Conservation (phyloP, 768 basidiomycete genomes). For the Mycena venus region DNA sequence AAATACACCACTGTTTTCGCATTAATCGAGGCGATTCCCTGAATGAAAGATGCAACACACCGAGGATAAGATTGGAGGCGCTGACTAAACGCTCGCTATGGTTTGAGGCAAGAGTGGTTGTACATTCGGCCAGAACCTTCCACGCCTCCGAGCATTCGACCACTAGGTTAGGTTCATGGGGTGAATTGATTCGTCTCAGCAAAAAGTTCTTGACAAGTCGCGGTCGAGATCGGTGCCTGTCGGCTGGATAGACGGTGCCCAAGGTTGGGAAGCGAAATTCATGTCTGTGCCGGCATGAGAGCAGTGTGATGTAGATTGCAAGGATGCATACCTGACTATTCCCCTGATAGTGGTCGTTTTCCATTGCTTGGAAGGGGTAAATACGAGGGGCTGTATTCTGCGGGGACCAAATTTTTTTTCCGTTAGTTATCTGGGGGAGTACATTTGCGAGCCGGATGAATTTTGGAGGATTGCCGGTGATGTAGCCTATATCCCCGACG, state of each 20-base stretch:
- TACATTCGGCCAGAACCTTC: constrained; percentile 7
- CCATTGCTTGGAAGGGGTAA: background rate
- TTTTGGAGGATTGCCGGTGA: constrained; percentile 6
- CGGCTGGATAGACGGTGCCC: background rate
- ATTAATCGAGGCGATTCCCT: background rate
- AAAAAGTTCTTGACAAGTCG: constrained; percentile 13
- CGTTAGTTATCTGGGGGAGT: background rate
- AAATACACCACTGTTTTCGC: constrained; percentile 17
- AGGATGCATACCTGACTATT: background rate
- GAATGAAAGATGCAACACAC: background rate
- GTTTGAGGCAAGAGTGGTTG: background rate
- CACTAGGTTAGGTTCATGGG: background rate
- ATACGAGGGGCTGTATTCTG: background rate
- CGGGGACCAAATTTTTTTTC: background rate
- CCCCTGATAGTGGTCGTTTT: background rate
- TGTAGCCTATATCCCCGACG: constrained; percentile 26
- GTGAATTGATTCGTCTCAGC: constrained; percentile 17
- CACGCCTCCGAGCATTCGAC: constrained; percentile 24
- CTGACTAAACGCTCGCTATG: background rate
- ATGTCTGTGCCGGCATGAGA: background rate
- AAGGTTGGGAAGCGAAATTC: background rate
- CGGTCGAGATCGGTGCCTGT: constrained; percentile 14
- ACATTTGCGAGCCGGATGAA: constrained; percentile 12
- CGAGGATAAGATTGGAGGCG: constrained; percentile 22
- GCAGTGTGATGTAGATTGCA: background rate